Conservation (phyloP, 805 yeast genomes). For the Zygotorulaspora sp. region DNA sequence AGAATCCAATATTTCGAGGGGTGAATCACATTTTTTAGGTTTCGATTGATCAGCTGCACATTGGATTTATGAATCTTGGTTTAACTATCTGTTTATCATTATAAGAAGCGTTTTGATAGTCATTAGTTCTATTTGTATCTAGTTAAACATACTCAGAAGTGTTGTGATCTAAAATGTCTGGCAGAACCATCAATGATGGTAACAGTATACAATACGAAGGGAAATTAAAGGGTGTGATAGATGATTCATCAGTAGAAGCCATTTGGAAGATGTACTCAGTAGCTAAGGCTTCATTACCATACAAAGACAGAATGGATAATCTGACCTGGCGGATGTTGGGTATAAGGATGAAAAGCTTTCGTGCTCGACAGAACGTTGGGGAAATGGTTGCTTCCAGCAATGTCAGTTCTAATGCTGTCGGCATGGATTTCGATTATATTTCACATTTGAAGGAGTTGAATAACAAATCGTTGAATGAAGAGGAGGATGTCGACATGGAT, state of each 20-base stretch:
- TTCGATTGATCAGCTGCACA: neutral
- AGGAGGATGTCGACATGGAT: slow-evolving; percentile 2
- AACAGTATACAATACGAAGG: slow-evolving; percentile 3
- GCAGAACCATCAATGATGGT: neutral
- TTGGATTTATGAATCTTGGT: neutral
- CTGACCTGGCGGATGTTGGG: slow-evolving; percentile 86
- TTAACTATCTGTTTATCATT: neutral
- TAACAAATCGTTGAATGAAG: slow-evolving; percentile 5
- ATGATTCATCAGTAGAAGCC: slow-evolving; percentile 44
- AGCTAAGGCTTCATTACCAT: slow-evolving; percentile 71
- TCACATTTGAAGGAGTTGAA: slow-evolving; percentile 16
- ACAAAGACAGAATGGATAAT: slow-evolving; percentile 73
- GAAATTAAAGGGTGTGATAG: slow-evolving; percentile 26
- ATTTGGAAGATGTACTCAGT: slow-evolving; percentile 79
- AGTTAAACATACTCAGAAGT: neutral
- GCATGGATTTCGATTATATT: slow-evolving; percentile 6
- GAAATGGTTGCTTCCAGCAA: neutral
- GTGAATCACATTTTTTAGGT: neutral
- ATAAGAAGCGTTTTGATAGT: neutral
- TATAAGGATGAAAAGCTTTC: slow-evolving; percentile 33
- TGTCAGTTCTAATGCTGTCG: neutral
- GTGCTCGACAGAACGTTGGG: neutral
- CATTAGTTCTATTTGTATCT: slow-evolving; percentile 1
- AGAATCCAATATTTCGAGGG: no score
- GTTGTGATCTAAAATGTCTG: neutral